Evolutionary conservation across 257 asterid genomes (phyloP), one percentile per base, ranked within the genome.

Genomic region (Lithospermum erythrorhizon): DNA sequence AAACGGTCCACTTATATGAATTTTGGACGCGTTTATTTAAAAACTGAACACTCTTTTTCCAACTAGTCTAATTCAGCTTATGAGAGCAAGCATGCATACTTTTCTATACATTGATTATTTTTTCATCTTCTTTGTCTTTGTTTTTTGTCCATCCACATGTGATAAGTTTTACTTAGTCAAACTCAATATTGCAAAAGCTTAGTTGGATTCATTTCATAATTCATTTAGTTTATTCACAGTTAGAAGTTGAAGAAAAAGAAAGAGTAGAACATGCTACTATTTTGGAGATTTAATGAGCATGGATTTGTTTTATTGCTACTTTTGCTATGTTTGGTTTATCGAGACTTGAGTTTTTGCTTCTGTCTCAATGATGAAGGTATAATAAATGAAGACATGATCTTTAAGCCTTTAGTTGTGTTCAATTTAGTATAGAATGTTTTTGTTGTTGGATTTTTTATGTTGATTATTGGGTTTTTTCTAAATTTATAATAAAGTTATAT

Each of bases 351-450:
- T 19, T 59, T 59, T 47, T 76, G 80, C 61, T 61, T 60, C 63
- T 80, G 78, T 47, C 79, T 77, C 51, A 80, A 72, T 59, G 75
- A 75, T 68, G 95, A 90, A 83, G 97, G 97, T 90, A 72, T 21
- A 13, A 41, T 5, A 41, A 11, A 13, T 48, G 57, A 74, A 15
- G 20, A 47, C 27, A 24, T 24, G 27, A 24, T 1, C 6, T 27
- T 27, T 27, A 7, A 27, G 32, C 7, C 6, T 27, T 1, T 27
- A 2, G 32, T 27, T 27, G 32, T 24, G 27, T 24, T 2, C 27
- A 24, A 24, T 2, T 1, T 24, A 24, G 27, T 27, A 5, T 27
- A 7, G 32, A 35, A 35, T 35, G 45, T 58, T 51, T 67, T 17
- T 57, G n/a, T 14, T 17, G 55, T 32, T n/a, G n/a, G 55, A 14